Evolutionary conservation across 345 rosid genomes (phyloP).

Genomic region (Salix arbutifolia): DNA sequence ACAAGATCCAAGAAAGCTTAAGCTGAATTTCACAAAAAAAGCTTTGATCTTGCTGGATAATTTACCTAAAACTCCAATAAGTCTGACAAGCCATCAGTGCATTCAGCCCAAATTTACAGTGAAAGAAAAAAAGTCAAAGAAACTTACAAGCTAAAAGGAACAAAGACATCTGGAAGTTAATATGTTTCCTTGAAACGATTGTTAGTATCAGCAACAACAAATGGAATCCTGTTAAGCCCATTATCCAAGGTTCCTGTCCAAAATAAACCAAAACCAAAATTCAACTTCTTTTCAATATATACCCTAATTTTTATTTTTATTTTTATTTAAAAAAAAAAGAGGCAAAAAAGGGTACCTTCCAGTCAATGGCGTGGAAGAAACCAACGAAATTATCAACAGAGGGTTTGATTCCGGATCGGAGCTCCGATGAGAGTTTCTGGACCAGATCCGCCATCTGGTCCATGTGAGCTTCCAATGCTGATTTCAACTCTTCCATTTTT

Average conservation of each 20-base stretch:
- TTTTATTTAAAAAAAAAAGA: background rate
- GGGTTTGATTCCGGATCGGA: constrained; percentile 71
- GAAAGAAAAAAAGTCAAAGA: too few species aligned
- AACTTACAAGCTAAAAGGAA: constrained; percentile 77
- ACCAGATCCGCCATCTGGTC: constrained; percentile 81
- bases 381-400: constrained; percentile 77
- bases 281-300: background rate
- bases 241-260: constrained; percentile 78
- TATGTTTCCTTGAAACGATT: constrained; percentile 54
- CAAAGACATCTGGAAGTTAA: constrained; percentile 79
- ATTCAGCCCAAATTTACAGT: background rate
- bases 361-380: constrained; percentile 82
- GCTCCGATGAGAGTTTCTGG: constrained; percentile 72
- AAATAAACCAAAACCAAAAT: background rate
- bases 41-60: background rate
- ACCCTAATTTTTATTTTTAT: background rate
- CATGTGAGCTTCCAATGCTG: constrained; percentile 71
- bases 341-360: constrained; percentile 55
- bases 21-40: background rate
- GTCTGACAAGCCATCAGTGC: background rate
- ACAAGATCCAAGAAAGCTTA: background rate
- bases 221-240: constrained; percentile 63
- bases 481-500: constrained; percentile 66
- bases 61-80: background rate
- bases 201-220: constrained; percentile 45